Conservation (phyloP, 1,284 basidiomycete species). For the Ceratobasidium sp. region DNA sequence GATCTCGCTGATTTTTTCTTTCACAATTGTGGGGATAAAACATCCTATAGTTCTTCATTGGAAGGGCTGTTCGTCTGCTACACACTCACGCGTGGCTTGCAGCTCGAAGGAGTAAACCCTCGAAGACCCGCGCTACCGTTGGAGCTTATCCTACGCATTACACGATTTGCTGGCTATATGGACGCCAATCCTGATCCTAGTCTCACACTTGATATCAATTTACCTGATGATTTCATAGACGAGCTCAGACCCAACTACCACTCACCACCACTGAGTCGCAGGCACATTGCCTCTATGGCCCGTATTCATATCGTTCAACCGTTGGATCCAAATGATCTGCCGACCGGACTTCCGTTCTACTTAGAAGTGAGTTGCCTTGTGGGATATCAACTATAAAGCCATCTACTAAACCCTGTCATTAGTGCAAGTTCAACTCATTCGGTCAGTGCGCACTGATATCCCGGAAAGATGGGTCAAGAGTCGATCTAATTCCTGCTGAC, state of each 20-base stretch:
- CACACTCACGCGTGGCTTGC: constrained; percentile 25
- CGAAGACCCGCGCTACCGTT: constrained; percentile 12
- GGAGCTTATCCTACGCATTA: constrained; percentile 17
- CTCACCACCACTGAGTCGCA: constrained; percentile 2
- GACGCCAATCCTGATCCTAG: constrained; percentile 13
- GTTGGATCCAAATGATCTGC: neutral
- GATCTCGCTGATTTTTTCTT: constrained; percentile 15
- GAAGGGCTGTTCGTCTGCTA: constrained; percentile 27
- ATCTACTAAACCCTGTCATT: no score
- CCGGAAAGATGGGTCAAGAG: neutral
- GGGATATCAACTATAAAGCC: no score
- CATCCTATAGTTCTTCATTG: neutral
- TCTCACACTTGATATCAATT: constrained; percentile 6
- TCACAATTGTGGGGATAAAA: constrained; percentile 19
- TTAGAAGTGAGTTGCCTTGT: no score
- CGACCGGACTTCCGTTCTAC: neutral
- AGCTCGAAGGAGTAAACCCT: neutral
- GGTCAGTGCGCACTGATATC: neutral
- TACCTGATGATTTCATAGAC: neutral
- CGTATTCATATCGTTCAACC: neutral
- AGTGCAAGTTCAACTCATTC: no score
- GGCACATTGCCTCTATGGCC: constrained; percentile 14
- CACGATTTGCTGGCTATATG: constrained; percentile 18
- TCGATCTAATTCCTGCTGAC: neutral
- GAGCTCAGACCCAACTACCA: neutral